A percentile compares a stretch with the other conserved stretches of the same genome.
Conservation (phyloP, 2,329 filamentous ascomycete genomes). For the Fusarium sp. region DNA sequence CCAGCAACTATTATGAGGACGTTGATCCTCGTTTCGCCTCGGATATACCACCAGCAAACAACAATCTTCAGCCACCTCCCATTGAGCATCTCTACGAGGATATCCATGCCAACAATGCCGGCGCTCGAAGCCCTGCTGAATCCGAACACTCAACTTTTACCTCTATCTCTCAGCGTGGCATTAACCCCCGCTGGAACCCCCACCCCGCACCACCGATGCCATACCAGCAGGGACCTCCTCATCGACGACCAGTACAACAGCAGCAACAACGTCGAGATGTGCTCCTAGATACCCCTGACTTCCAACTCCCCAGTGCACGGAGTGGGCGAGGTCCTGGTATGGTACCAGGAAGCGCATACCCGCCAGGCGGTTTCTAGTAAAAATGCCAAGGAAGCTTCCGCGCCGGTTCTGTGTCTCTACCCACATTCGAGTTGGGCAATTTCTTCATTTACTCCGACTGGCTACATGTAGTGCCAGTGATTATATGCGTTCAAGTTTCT, state of each 20-base stretch:
- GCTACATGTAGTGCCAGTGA: conserved; percentile 9
- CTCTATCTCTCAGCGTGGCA: conserved; percentile 85
- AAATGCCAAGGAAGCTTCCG: conserved; percentile 15
- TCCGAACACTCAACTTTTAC: conserved; percentile 90
- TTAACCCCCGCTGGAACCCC: conserved; percentile 89
- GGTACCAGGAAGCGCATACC: conserved; percentile 69
- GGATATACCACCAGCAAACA: conserved; percentile 49
- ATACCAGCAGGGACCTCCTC: conserved; percentile 58
- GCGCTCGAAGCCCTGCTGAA: conserved; percentile 77
- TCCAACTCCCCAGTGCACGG: conserved; percentile 72
- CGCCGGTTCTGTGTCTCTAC: conserved; percentile 2
- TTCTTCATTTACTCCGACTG: conserved; percentile 10
- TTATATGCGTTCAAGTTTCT: conserved; percentile 14
- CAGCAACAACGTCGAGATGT: conserved; percentile 76
- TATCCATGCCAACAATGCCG: conserved; percentile 63
- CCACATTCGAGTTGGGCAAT: not conserved
- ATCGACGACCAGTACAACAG: conserved; percentile 63
- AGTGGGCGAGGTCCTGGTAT: conserved; percentile 57
- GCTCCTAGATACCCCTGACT: conserved; percentile 88
- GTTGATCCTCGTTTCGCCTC: conserved; percentile 87
- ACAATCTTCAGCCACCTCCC: conserved; percentile 48
- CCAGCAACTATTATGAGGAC: conserved; percentile 85
- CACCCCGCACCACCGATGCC: conserved; percentile 61
- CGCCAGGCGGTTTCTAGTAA: conserved; percentile 49
- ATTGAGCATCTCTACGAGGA: conserved; percentile 71